Percentiles rank a stretch among this genome's conserved stretches.
Evolutionary conservation across 495 filamentous ascomycete species (phyloP).

Genomic region (Chaetomidium leptoderma): DNA sequence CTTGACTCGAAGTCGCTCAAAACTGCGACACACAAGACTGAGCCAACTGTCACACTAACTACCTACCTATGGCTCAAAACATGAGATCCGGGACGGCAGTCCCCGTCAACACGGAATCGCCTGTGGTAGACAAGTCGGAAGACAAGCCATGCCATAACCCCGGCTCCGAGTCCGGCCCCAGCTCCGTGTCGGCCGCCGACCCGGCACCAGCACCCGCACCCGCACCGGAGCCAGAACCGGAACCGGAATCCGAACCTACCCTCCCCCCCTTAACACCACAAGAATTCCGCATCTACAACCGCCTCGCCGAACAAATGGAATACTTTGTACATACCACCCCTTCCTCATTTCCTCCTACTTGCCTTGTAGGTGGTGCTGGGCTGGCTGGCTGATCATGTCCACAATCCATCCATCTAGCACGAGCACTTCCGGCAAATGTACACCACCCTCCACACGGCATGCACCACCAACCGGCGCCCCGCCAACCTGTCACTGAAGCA

Average conservation of each 20-base stretch:
- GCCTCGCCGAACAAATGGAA: constrained; percentile 74
- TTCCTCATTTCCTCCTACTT: constrained; percentile 18
- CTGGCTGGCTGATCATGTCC: too few relatives aligned
- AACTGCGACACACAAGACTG: too few relatives aligned
- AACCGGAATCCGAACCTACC: constrained; percentile 9
- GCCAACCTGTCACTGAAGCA: constrained; percentile 51
- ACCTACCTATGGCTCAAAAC: not conserved
- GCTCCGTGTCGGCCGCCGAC: too few relatives aligned
- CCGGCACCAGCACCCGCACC: not conserved
- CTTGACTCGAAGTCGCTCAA: too few relatives aligned
- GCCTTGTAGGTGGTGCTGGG: too few relatives aligned
- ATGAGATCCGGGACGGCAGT: not conserved
- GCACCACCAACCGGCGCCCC: constrained; percentile 50
- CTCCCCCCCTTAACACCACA: constrained; percentile 27
- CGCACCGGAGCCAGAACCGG: not conserved
- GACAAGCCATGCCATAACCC: not conserved
- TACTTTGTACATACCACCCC: constrained; percentile 49
- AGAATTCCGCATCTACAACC: constrained; percentile 55
- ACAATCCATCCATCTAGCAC: too few relatives aligned
- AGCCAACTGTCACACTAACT: not conserved
- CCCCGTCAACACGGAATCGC: not conserved
- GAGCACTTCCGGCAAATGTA: constrained; percentile 71
- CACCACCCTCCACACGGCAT: constrained; percentile 62
- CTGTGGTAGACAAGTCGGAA: not conserved
- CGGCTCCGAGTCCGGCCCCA: not conserved